Base-by-base conservation (phyloP, 106 monocot species). In the Cymbidium sinense region DNA sequence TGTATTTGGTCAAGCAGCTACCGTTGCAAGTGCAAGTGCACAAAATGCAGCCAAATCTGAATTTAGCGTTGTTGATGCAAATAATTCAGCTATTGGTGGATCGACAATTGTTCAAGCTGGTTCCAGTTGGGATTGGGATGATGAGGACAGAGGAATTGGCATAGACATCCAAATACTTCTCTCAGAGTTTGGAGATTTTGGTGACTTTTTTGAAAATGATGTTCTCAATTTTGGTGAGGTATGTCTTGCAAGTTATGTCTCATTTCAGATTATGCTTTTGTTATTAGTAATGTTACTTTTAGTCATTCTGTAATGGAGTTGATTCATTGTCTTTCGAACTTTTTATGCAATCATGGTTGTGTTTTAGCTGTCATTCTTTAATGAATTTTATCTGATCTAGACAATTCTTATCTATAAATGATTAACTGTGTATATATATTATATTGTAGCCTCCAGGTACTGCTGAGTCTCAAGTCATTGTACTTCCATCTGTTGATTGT, bases 181-280 rank as follows among this genome's bases (percentile, higher is more conserved):
- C 10, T 82, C 85, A 12, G 94, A 94, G 51, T 94, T 85, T 87
- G 96, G 96, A 80, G 88, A 88, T 74, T 98, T 92, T 82, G 85
- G 87, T 34, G 96, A 94, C 67, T 98, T 98, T 70, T 94, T 98
- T 82, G 87, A 90, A 74, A 84, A 84, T 84, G 96, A 94, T 80
- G 65, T 70, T 74, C 75, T 94, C 21, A 70, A 75, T 74, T 83
- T 98, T 83, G 96, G 96, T 34, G 96, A 98, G 88, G 96, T 98
- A 89, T 78, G 82, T 17, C 67, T 31, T 67, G 7, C 33, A 15
- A 33, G n/a, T 67, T 4, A 67, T 67, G 67, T 31, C 3, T 33
- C 12, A 67, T 67, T 67, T 25, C 33, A 67, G 33, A 29, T 33
- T 33, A 15, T 31, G 6, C 33, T 1, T 67, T 12, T 67, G 2